Base-by-base conservation (phyloP, 2,329 filamentous ascomycete species). In the Grosmannia huntii region DNA sequence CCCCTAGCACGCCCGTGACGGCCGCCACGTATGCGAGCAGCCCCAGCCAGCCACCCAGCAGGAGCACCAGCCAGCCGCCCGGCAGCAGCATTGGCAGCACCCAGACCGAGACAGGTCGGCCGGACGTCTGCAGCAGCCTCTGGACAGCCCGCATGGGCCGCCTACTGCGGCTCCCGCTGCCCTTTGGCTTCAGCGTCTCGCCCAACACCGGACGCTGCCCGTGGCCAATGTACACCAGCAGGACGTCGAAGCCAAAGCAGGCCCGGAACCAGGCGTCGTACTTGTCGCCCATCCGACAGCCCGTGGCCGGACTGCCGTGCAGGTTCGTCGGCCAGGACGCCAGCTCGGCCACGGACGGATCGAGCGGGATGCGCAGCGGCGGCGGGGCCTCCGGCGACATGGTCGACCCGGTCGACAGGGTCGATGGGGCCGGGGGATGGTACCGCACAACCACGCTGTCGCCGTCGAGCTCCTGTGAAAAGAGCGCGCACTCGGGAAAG, bases 191-290 rank as follows among this genome's bases (percentile, higher is more conserved):
- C 38, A 81, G 65, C 36, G 81, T 82, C 38, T 62, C 57, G 1
- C 86, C 87, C 16, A 89, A 72, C 0, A 89, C 80, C 2, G 74
- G 72, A 14, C 86, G 76, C 28, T 73, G 74, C 53, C 81, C 78
- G 38, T 77, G 71, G 10, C 86, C 86, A 46, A 90, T 78, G 68
- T 86, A 89, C 4, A 84, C 74, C 5, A 90, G 73, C 0, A 80
- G 70, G 0, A 81, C 78, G 5, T 73, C 69, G 66, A 83, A 85
- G 7, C 85, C 85, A 49, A 90, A 81, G 61, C 82, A 79, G 23
- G 75, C 73, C 19, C 80, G 81, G 71, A 91, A 89, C 84, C 87
- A 90, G 27, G 69, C 69, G 62, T 84, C 81, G 65, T 80, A 83
- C 31, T 69, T 59, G 2, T 71, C 65, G 3, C 82, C 83, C 83